These are phyloP conservation scores for Neurospora intermedia DNA, from an alignment of 495 filamentous ascomycete species.

Conservation along the genomic window DNA sequence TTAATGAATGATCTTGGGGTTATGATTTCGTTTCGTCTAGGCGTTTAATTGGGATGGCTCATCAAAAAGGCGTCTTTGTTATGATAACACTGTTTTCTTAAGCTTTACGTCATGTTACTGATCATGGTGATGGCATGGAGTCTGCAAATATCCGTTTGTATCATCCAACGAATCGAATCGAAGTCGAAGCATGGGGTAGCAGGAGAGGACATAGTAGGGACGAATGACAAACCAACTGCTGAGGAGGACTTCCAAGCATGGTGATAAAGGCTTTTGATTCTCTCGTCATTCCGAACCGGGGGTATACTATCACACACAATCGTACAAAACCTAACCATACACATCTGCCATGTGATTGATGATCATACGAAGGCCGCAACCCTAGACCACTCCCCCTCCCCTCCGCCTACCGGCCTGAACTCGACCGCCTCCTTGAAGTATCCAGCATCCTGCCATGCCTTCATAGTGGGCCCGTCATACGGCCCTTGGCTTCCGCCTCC, in stretches of 20 bases:
- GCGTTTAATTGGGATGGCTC: background rate
- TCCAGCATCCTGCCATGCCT: slow-evolving; percentile 76
- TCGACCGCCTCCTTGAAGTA: slow-evolving; percentile 94
- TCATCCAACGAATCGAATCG: background rate
- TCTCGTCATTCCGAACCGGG: background rate
- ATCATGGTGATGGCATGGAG: background rate
- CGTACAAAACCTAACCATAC: background rate
- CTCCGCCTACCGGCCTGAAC: slow-evolving; percentile 55
- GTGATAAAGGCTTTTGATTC: background rate
- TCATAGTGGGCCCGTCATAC: slow-evolving; percentile 76
- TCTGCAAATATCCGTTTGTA: background rate
- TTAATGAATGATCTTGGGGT: background rate
- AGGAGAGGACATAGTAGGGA: background rate
- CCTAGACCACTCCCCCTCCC: slow-evolving; percentile 46
- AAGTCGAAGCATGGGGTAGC: background rate
- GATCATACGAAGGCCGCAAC: slow-evolving; percentile 50
- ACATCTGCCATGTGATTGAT: background rate
- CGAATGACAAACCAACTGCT: background rate
- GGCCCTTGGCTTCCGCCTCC: slow-evolving; percentile 71
- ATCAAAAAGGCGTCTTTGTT: background rate
- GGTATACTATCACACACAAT: background rate
- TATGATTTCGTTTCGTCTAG: background rate
- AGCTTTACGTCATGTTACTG: background rate
- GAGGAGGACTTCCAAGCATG: background rate
- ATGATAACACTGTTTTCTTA: background rate